Evolutionary conservation across 2,329 filamentous ascomycete species (phyloP), one percentile per base, ranked within the genome.

Genomic region (Trichocomaceae sp.): DNA sequence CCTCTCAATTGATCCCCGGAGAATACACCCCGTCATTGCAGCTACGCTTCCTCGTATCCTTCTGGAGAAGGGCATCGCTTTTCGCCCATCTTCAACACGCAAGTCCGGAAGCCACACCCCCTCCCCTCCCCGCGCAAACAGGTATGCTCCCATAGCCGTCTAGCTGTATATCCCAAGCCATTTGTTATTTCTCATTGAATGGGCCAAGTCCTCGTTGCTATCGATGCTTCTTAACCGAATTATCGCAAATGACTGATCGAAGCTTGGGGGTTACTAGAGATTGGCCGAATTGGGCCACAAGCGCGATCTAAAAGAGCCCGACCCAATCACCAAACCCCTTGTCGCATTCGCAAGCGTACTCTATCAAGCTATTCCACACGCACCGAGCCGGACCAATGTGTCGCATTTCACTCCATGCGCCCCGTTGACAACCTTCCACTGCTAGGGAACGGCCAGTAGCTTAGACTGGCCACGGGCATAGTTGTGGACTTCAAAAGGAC

Each of bases 321-420:
- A 17, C 41, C 26, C 26, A 10, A 8, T 45, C 20, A 17, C 41
- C 13, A 37, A 46, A 23, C 17, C 29, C 26, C 20, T 22, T 9
- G 41, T 46, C 29, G 5, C 13, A 26, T 29, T 19, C 20, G 41
- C 29, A 29, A 17, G 3, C 29, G 2, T 17, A 12, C 22, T 47
- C 29, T 23, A 26, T 31, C 20, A 26, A 47, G 29, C 50, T 29
- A 37, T 33, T 13, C 19, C 50, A 44, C 50, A 29, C 50, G 23
- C 15, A 26, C 41, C 50, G 33, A 52, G 19, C 41, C 67, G 61
- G 64, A 69, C 63, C 65, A 66, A 71, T 71, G 69, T 70, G 66
- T 65, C 61, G 69, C 63, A 62, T 52, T 59, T 64, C 54, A 62
- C 68, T 69, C 69, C 69, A 72, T 72, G 70, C 67, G 67, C 69